Percentiles rank a stretch among this genome's conserved stretches.
Evolutionary conservation across 2,329 filamentous ascomycete genomes (phyloP).

Genomic region (Fusarium agapanthi): DNA sequence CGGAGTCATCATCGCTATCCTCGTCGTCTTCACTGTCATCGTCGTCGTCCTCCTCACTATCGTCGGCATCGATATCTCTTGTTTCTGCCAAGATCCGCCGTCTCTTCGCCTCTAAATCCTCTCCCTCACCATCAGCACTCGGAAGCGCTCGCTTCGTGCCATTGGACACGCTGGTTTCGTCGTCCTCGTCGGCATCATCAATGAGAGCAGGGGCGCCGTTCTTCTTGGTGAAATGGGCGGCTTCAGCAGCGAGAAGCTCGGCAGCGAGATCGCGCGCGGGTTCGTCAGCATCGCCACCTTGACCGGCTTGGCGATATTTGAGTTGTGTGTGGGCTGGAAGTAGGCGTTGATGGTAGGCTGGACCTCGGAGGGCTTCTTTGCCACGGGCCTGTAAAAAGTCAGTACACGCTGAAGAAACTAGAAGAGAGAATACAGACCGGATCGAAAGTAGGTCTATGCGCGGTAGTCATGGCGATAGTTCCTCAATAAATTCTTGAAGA

Average conservation of each 20-base stretch:
- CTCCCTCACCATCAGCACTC: conserved; percentile 45
- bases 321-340: conserved; percentile 93
- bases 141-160: conserved; percentile 67
- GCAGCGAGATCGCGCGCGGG: conserved; percentile 81
- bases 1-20: conserved; percentile 62
- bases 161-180: conserved; percentile 48
- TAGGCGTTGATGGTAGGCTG: conserved; percentile 94
- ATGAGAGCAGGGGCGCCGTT: conserved; percentile 60
- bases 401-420: conserved; percentile 26
- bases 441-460: conserved; percentile 92
- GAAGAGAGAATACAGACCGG: conserved; percentile 66
- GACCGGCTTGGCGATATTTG: conserved; percentile 86
- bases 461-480: conserved; percentile 65
- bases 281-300: conserved; percentile 80
- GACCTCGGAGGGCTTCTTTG: conserved; percentile 92
- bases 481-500: background rate
- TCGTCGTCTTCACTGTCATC: conserved; percentile 61
- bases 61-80: conserved; percentile 83
- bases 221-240: conserved; percentile 86
- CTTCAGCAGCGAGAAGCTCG: conserved; percentile 89
- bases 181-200: conserved; percentile 61
- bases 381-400: conserved; percentile 74
- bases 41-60: conserved; percentile 65
- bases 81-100: conserved; percentile 88
- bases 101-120: conserved; percentile 83